Percentiles rank a stretch among this genome's conserved stretches.
Conservation (phyloP, 2,329 filamentous ascomycete genomes). For the Fusarium burgessii region DNA sequence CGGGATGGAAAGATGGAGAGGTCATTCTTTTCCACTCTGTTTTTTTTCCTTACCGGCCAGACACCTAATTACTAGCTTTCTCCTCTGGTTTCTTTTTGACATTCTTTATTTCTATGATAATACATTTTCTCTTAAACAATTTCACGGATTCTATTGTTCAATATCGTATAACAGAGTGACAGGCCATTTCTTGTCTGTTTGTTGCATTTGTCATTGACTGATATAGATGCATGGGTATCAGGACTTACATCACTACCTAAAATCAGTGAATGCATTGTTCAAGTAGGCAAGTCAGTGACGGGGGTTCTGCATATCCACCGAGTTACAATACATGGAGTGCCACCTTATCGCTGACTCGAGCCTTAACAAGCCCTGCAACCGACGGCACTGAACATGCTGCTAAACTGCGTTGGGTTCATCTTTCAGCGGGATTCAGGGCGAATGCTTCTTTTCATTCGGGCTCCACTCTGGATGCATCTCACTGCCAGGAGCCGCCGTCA, state of each 20-base stretch:
- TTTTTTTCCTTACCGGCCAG: background rate
- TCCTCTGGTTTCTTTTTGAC: background rate
- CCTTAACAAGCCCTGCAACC: background rate
- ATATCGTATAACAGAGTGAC: background rate
- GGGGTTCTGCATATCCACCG: background rate
- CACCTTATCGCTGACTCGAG: constrained; percentile 23
- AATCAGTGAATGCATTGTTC: constrained; percentile 9
- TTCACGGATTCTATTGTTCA: background rate
- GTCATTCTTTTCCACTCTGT: constrained; percentile 28
- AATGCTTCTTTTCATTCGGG: constrained; percentile 10
- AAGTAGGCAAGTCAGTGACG: constrained; percentile 1
- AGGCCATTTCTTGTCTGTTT: background rate
- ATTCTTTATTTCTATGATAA: background rate
- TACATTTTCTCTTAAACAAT: background rate
- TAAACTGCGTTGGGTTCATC: constrained; percentile 7
- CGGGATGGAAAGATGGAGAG: constrained; percentile 26
- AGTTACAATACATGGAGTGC: background rate
- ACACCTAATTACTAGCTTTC: background rate
- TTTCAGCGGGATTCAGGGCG: constrained; percentile 31
- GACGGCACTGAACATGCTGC: background rate
- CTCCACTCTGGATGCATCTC: constrained; percentile 5
- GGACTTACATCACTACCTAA: constrained; percentile 3
- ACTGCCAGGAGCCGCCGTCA: constrained; percentile 18
- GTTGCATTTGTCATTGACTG: constrained; percentile 16
- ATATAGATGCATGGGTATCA: background rate